Evolutionary conservation across 805 yeast species (phyloP).

Genomic region (Candida michaelii): DNA sequence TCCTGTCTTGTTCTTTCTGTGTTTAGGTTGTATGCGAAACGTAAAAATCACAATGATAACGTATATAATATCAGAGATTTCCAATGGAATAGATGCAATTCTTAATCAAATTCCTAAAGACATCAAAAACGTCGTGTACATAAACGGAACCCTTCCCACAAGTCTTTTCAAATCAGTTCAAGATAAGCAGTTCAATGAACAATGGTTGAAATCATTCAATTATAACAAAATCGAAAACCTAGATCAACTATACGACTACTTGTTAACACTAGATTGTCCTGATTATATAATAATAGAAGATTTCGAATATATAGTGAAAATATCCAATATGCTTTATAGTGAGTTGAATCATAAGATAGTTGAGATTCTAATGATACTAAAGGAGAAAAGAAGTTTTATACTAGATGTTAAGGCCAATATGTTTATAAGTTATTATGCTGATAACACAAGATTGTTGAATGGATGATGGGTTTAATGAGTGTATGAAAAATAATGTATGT

Average conservation of each 20-base stretch:
- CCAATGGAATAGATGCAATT: not conserved
- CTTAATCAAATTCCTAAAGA: not conserved
- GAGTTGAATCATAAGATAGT: constrained; percentile 11
- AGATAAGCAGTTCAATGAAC: constrained; percentile 5
- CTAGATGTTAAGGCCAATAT: constrained; percentile 8
- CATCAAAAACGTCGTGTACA: constrained; percentile 8
- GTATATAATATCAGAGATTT: constrained; percentile 1
- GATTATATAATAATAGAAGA: constrained; percentile 13
- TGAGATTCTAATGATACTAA: constrained; percentile 13
- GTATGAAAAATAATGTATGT: too few relatives aligned
- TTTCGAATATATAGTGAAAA: constrained; percentile 11
- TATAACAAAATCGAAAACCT: constrained; percentile 13
- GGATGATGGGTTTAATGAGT: too few relatives aligned
- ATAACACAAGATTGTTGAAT: too few relatives aligned
- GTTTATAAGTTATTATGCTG: constrained; percentile 10
- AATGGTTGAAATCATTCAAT: constrained; percentile 14
- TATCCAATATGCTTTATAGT: constrained; percentile 10
- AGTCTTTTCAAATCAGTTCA: constrained; percentile 11
- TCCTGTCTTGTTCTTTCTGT: not conserved
- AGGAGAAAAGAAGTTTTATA: constrained; percentile 5
- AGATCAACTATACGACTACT: constrained; percentile 6
- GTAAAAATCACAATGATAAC: constrained; percentile 1
- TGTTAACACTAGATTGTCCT: not conserved
- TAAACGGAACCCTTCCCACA: constrained; percentile 17
- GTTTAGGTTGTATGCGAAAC: too few relatives aligned